Base-by-base conservation (phyloP, 495 filamentous ascomycete species). In the Hypoxylon trugodes region DNA sequence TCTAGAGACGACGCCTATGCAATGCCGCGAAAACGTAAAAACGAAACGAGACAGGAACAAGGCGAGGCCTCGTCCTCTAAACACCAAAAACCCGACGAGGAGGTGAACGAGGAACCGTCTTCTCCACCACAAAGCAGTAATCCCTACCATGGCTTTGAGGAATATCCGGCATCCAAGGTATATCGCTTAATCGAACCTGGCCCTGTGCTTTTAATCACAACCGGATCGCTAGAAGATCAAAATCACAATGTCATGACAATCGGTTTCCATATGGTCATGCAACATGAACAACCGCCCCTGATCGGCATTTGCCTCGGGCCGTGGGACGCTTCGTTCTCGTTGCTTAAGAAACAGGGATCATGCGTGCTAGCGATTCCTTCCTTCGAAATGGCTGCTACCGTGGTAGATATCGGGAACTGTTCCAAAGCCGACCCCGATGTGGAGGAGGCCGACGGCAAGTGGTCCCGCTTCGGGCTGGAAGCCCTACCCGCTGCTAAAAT, bases 351-450 rank as follows among this genome's bases (percentile, higher is more conserved):
- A 36, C 60, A 66, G 41, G 60, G 68, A 26, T 64, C 73, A 42
- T 77, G 74, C 45, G 73, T 77, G 26, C 55, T 77, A 16, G 62
- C 72, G 19, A 59, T 74, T 1, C 74, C 74, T 3, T 57, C 46
- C 24, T 67, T 70, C 2, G 58, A 69, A 49, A 72, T 76, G 49
- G 74, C 73, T 6, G 36, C 37, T 2, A 35, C 48, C 1, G 69
- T 71, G 2, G 65, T 75, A 24, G 74, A 75, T 42, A 59, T 76
- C 21, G 74, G 74, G 24, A 75, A 76, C 37, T 73, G 71, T 41
- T 75, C 73, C 65, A 79, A 78, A 2, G 82, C 84, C 12, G 84
- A 87, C 33, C 36, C 45, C 2, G 36, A 63, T 13, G 51, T 32
- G n/a, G 51, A 52, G 1, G 30, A 40, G 25, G 81, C 46, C 13